Evolutionary conservation across 176 grass and related monocot genomes (phyloP).

Genomic region (Bolboschoenus planiculmis): DNA sequence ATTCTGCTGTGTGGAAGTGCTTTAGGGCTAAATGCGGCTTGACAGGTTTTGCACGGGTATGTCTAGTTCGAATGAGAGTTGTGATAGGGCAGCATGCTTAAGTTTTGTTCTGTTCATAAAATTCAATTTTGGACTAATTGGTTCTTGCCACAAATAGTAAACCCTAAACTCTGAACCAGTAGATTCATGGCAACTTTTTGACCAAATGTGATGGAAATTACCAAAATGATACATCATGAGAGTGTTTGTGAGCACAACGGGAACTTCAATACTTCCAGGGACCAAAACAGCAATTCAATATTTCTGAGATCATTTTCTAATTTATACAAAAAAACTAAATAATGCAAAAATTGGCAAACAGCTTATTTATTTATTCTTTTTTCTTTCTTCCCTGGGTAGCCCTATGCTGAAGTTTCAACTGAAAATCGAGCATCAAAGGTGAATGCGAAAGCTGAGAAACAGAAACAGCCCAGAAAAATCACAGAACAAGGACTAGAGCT

Average conservation of each 20-base stretch:
- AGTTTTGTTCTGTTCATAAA: background rate
- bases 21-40: conserved; percentile 81
- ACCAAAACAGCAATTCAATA: background rate
- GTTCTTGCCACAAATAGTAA: background rate
- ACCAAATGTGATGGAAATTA: background rate
- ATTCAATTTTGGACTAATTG: background rate
- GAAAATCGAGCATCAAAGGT: background rate
- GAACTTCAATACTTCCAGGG: background rate
- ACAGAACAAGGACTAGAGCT: conserved; percentile 51
- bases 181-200: background rate
- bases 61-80: background rate
- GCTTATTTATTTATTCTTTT: background rate
- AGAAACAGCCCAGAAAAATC: conserved; percentile 48
- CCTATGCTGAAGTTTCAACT: background rate
- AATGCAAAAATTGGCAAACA: background rate
- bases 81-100: background rate
- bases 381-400: conserved; percentile 33
- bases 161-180: background rate
- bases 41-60: conserved; percentile 48
- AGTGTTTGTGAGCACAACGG: background rate
- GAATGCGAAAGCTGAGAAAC: conserved; percentile 15
- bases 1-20: conserved; percentile 48
- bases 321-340: background rate
- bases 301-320: background rate
- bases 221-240: conserved; percentile 7